Evolutionary conservation across 805 yeast species (phyloP).

Genomic region (Ogataea nitratoaversa): DNA sequence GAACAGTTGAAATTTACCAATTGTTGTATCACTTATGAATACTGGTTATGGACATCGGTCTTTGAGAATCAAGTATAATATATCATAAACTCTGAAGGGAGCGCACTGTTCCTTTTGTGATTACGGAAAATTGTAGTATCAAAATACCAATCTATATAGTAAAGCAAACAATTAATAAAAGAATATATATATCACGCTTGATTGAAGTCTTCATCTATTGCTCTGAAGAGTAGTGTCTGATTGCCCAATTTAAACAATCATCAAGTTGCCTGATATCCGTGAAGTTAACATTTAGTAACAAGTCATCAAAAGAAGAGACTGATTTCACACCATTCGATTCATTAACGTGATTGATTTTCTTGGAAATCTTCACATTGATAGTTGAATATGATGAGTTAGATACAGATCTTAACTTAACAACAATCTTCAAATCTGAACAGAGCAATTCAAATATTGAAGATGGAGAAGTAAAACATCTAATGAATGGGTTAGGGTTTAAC

Average conservation of each 20-base stretch:
- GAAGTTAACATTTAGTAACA: conserved; percentile 42
- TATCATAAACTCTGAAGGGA: no score
- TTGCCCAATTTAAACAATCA: conserved; percentile 55
- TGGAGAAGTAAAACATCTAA: conserved; percentile 19
- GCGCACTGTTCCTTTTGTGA: no score
- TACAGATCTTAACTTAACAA: conserved; percentile 11
- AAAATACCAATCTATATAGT: no score
- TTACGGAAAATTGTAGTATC: no score
- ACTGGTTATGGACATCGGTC: no score
- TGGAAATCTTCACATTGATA: conserved; percentile 10
- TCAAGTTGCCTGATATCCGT: conserved; percentile 49
- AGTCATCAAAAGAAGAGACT: conserved; percentile 14
- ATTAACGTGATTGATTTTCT: conserved; percentile 20
- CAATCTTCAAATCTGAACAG: conserved; percentile 10
- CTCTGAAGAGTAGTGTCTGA: conserved; percentile 23
- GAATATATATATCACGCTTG: no score
- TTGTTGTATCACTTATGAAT: no score
- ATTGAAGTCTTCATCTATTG: background rate
- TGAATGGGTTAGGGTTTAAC: conserved; percentile 17
- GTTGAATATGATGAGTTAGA: conserved; percentile 15
- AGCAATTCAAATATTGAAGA: conserved; percentile 17
- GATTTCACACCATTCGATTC: background rate
- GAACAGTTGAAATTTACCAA: no score
- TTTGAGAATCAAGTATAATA: no score
- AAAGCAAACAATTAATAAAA: no score